Conservation (phyloP, 163 green algal genomes). For the Botryococcus braunii region DNA sequence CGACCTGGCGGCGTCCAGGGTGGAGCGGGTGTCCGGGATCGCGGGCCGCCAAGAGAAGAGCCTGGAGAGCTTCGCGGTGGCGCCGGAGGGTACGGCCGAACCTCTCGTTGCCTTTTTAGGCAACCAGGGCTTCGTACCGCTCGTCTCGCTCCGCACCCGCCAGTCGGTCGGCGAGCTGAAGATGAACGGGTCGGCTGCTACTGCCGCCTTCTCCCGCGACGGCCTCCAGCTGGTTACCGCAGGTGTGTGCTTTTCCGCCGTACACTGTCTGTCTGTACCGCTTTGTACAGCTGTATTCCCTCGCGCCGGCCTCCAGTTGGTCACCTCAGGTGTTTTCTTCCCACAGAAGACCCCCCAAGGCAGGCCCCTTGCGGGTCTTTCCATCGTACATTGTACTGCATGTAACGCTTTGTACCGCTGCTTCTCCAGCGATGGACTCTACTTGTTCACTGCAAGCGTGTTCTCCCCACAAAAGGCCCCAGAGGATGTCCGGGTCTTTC, state of each 20-base stretch:
- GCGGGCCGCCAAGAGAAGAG: conserved; percentile 43
- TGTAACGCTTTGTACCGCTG: no score
- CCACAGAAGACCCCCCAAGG: no score
- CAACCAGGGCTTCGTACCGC: conserved; percentile 62
- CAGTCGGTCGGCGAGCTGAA: conserved; percentile 67
- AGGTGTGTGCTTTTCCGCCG: conserved; percentile 5
- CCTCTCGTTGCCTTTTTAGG: conserved; percentile 73
- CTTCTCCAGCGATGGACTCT: no score
- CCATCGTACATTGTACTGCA: no score
- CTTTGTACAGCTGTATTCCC: no score
- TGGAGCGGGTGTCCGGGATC: conserved; percentile 42
- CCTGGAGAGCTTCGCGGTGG: conserved; percentile 74
- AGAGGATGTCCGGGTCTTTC: no score
- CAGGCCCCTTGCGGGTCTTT: no score
- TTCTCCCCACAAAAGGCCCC: no score
- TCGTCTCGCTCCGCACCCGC: conserved; percentile 70
- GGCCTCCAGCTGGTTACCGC: conserved; percentile 16
- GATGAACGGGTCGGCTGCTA: conserved; percentile 69
- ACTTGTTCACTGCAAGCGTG: no score
- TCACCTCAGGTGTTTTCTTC: no score
- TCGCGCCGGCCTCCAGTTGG: no score
- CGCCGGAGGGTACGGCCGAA: conserved; percentile 18
- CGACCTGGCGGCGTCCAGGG: conserved; percentile 52
- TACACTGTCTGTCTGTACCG: no score
- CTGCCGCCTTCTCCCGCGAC: conserved; percentile 20